Evolutionary conservation across 2,329 filamentous ascomycete genomes (phyloP).

Genomic region (Lecanoromycetidae sp.): DNA sequence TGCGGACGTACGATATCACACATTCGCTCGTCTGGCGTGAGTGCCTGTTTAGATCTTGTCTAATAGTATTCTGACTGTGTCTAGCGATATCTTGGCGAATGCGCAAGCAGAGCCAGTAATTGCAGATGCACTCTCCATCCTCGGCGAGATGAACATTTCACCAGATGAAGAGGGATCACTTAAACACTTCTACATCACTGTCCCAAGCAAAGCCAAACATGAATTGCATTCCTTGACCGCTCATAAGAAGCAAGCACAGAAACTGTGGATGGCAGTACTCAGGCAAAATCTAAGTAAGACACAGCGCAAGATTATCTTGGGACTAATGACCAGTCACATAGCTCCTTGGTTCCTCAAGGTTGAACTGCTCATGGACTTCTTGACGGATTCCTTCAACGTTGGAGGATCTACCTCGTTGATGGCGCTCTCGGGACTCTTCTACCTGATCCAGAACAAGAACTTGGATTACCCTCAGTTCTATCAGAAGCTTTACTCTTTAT

Average conservation of each 20-base stretch:
- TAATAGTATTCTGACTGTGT: not conserved
- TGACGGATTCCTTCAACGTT: conserved; percentile 83
- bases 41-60: conserved; percentile 23
- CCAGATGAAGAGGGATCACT: conserved; percentile 56
- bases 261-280: conserved; percentile 74
- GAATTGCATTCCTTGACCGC: conserved; percentile 51
- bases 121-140: conserved; percentile 29
- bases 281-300: conserved; percentile 53
- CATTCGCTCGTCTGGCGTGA: conserved; percentile 62
- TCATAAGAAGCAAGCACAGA: conserved; percentile 61
- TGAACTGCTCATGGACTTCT: conserved; percentile 86
- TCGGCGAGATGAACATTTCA: conserved; percentile 50
- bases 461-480: conserved; percentile 95
- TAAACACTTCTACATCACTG: conserved; percentile 50
- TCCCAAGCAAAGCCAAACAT: conserved; percentile 50
- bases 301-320: conserved; percentile 67
- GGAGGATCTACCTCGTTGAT: conserved; percentile 79
- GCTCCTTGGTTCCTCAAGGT: conserved; percentile 82
- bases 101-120: conserved; percentile 21
- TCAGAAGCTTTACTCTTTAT: conserved; percentile 79
- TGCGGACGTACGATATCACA: conserved; percentile 76
- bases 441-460: conserved; percentile 85
- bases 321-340: conserved; percentile 62
- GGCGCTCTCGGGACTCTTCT: conserved; percentile 85
- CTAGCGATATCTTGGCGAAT: conserved; percentile 5